Base-by-base conservation (phyloP, 805 yeast genomes). In the Tetrapisispora iriomotensis region DNA sequence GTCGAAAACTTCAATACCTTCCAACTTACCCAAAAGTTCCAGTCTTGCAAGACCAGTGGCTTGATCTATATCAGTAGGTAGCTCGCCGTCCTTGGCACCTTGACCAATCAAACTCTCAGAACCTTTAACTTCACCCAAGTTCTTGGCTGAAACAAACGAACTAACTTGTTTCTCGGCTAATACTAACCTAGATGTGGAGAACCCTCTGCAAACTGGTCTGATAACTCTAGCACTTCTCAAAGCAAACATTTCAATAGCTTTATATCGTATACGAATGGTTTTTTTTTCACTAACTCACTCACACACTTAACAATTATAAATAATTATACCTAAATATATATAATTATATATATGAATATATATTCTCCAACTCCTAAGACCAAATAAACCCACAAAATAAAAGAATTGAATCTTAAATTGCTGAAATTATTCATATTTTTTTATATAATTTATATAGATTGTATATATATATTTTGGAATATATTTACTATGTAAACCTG, bases 31-130 rank as follows among this genome's bases (percentile, higher is more conserved):
- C 58, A 92, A 76, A 53, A 83, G 65, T 74, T 92, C 98, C 52
- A 88, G 74, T 78, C 98, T 87, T 68, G 84, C 97, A 60, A 90
- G 72, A 82, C 98, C 98, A 37, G 98, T 92, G 56, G 96, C 87
- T 72, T 90, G 97, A 58, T 92, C 96, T 51, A 84, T 62, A 65
- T 88, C 95, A 45, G 95, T 78, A 64, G 97, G 96, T 60, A 92
- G 80, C 37, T 80, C 71, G 51, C 90, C 94, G 52, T 75, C 73
- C 51, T 70, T 66, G 49, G 95, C 95, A 76, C 96, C 97, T 40
- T 82, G 78, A 65, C 96, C 96, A 52, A 87, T 75, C 64, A 90
- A 75, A 40, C 86, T 72, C 49, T 73, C 76, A 37, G 79, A 74
- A 58, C 85, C 86, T 38, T 77, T 72, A 52, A 90, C 94, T 63